A percentile compares a stretch with the other conserved stretches of the same genome.
These are phyloP conservation scores for Bidens hawaiensis DNA, from an alignment of 140 eudicot species.

Conservation along the genomic window DNA sequence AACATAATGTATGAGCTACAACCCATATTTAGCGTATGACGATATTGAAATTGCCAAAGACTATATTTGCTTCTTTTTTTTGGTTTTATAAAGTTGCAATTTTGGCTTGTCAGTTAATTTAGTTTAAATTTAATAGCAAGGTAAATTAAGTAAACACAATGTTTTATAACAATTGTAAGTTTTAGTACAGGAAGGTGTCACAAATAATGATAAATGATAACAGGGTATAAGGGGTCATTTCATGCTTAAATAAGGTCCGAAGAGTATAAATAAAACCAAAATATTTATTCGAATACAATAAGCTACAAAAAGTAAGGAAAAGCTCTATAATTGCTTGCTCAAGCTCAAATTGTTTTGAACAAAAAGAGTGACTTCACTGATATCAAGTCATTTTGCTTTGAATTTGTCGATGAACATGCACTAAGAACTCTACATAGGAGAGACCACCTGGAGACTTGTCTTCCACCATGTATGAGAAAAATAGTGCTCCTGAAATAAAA, in stretches of 20 bases:
- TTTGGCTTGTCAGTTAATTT: not conserved
- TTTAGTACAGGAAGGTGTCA: no score
- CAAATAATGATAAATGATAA: no score
- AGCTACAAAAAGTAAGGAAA: constrained; percentile 26
- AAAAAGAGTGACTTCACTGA: constrained; percentile 21
- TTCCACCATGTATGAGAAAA: constrained; percentile 83
- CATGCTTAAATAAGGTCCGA: not conserved
- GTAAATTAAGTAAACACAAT: not conserved
- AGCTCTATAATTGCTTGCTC: constrained; percentile 25
- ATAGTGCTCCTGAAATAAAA: constrained; percentile 45
- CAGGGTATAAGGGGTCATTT: constrained; percentile 3
- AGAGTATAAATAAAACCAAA: constrained; percentile 15
- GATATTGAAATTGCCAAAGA: not conserved
- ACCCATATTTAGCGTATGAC: not conserved
- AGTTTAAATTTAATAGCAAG: not conserved
- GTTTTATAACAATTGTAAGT: no score
- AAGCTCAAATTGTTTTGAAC: constrained; percentile 28
- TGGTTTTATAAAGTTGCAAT: not conserved
- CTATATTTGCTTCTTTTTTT: not conserved
- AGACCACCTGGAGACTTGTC: constrained; percentile 80
- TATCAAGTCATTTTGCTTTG: constrained; percentile 72
- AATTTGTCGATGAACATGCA: constrained; percentile 83
- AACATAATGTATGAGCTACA: constrained; percentile 3
- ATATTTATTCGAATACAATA: constrained; percentile 18
- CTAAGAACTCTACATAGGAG: constrained; percentile 81